These are phyloP conservation scores for Comarum palustre DNA, from an alignment of 306 rosid species.

Conservation along the genomic window DNA sequence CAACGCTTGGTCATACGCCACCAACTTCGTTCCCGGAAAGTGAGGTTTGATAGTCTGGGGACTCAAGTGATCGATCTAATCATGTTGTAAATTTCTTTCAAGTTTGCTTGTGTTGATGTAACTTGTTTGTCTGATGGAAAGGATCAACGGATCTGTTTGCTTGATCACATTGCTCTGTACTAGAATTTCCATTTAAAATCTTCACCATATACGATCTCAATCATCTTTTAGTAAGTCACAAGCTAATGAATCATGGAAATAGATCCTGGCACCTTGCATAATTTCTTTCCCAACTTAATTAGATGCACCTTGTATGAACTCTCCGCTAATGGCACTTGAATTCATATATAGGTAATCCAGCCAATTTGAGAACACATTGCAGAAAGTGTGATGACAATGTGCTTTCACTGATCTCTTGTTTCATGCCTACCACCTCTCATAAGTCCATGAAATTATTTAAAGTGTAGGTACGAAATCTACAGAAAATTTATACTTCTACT, in stretches of 20 bases:
- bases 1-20: constrained; percentile 33
- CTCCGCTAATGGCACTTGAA: not conserved
- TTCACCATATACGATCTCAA: not conserved
- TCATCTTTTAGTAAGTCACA: not conserved
- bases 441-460: not conserved
- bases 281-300: not conserved
- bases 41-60: not conserved
- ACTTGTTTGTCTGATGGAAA: not conserved
- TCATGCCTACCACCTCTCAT: no score
- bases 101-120: not conserved
- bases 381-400: not conserved
- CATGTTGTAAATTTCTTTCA: not conserved
- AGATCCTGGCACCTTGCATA: not conserved
- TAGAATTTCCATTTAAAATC: not conserved
- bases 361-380: not conserved
- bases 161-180: not conserved
- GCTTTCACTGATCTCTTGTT: not conserved
- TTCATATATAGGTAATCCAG: not conserved
- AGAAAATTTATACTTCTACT: not conserved
- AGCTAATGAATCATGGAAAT: not conserved
- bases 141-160: not conserved
- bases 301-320: no score
- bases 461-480: not conserved
- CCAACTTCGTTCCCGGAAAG: constrained; percentile 30
- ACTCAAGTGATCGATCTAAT: not conserved